Percentiles rank a stretch among this genome's conserved stretches.
Evolutionary conservation across 2,329 filamentous ascomycete species (phyloP).

Genomic region (Tolypocladium tropicale): DNA sequence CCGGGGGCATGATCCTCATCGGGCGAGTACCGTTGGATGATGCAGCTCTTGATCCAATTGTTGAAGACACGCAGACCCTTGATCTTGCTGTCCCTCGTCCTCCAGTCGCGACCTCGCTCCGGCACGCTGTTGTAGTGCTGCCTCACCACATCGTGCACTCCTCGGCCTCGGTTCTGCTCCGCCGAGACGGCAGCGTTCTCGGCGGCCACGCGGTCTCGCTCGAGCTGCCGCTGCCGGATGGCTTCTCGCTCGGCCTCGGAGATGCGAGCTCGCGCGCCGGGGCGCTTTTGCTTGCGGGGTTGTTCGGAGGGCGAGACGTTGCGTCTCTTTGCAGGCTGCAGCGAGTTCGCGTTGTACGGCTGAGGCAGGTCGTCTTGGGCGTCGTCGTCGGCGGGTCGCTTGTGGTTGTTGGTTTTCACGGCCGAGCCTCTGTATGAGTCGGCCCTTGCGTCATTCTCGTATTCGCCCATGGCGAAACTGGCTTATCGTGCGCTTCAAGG

Average conservation of each 20-base stretch:
- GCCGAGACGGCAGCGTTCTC: slow-evolving; percentile 24
- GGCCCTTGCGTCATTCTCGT: not conserved
- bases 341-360: slow-evolving; percentile 48
- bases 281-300: slow-evolving; percentile 59
- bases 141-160: slow-evolving; percentile 74
- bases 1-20: slow-evolving; percentile 61
- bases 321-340: slow-evolving; percentile 49
- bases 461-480: not conserved
- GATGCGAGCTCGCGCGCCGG: slow-evolving; percentile 56
- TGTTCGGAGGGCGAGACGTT: slow-evolving; percentile 43
- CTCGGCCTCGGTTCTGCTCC: slow-evolving; percentile 30
- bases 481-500: not conserved
- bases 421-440: not conserved
- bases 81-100: slow-evolving; percentile 87
- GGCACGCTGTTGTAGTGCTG: slow-evolving; percentile 96
- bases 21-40: slow-evolving; percentile 93
- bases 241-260: slow-evolving; percentile 57
- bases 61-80: slow-evolving; percentile 92
- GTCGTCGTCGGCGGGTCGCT: slow-evolving; percentile 24
- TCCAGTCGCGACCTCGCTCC: slow-evolving; percentile 87
- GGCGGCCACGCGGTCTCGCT: slow-evolving; percentile 38
- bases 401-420: slow-evolving; percentile 13
- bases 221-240: slow-evolving; percentile 51
- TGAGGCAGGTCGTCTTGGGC: slow-evolving; percentile 39
- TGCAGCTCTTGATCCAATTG: slow-evolving; percentile 97